Evolutionary conservation across 768 basidiomycete genomes (phyloP), one percentile per base, ranked within the genome.

Genomic region (Russula brevipes): DNA sequence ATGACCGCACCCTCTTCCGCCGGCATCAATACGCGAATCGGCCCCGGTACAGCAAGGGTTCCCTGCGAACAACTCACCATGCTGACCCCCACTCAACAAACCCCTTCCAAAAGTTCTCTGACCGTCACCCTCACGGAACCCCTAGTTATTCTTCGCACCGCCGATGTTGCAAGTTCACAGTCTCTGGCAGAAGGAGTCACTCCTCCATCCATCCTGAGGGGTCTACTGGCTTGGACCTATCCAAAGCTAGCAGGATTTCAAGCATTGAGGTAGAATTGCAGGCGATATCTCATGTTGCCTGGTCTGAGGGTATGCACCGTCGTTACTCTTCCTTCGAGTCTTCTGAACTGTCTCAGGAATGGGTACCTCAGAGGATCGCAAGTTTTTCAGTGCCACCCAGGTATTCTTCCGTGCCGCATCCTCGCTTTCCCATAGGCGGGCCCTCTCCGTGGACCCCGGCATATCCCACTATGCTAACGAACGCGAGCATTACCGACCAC

Each of bases 241-340:
- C 78, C 36, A 96, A 96, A 72, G 85, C 94, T 0, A 94, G 85
- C 57, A 86, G 86, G 72, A 86, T 99, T 67, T 86, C 88, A 38
- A 89, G 86, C 69, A 94, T 99, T 61, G 87, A 87, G 59, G 78
- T 97, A 44, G 84, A 87, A 72, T 76, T 99, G 24, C 78, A 85
- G 50, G 94, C 90, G 3, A 87, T 79, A 62, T 79, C 86, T 3
- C 75, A 79, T 30, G 89, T 86, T 4, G 81, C 85, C 42, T 97
- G 93, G 88, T 86, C 88, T 2, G 94, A 97, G 81, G 91, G 95
- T 94, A 64, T 56, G 80, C 72, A 12, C 38, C 41, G 41, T 10
- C 45, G 45, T 50, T 58, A 24, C 62, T 61, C 60, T 50, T 33
- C 35, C 14, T n/a, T 46, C 60, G 60, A 60, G 56, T 59, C 59